Conservation (phyloP, 257 asterid species). For the Nicotiana undulata region DNA sequence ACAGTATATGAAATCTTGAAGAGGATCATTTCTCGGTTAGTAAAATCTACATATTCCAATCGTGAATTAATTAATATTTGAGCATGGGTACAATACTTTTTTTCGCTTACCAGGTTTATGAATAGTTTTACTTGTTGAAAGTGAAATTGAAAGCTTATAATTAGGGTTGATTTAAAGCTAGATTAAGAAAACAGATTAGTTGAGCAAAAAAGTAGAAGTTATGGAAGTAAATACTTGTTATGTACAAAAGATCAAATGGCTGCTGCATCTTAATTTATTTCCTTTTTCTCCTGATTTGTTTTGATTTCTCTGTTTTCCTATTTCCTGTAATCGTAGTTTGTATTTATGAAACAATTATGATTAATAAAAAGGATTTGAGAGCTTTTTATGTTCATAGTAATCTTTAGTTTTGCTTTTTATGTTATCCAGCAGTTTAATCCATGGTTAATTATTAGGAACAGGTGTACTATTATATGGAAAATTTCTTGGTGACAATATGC, state of each 20-base stretch:
- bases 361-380: neutral
- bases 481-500: neutral
- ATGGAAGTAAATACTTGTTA: neutral
- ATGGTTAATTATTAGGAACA: neutral
- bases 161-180: neutral
- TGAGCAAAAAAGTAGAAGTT: neutral
- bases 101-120: neutral
- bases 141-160: neutral
- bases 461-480: neutral
- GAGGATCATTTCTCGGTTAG: neutral
- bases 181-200: neutral
- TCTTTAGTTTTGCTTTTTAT: neutral
- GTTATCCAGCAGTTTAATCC: no score
- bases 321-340: neutral
- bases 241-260: neutral
- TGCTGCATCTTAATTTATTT: neutral
- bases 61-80: neutral
- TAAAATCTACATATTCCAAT: neutral
- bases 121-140: neutral
- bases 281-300: neutral
- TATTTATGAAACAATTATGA: neutral
- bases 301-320: neutral
- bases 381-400: neutral
- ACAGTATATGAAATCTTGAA: neutral
- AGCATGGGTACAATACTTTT: neutral